Conservation (phyloP, 257 asterid genomes). For the Scutellaria minor region DNA sequence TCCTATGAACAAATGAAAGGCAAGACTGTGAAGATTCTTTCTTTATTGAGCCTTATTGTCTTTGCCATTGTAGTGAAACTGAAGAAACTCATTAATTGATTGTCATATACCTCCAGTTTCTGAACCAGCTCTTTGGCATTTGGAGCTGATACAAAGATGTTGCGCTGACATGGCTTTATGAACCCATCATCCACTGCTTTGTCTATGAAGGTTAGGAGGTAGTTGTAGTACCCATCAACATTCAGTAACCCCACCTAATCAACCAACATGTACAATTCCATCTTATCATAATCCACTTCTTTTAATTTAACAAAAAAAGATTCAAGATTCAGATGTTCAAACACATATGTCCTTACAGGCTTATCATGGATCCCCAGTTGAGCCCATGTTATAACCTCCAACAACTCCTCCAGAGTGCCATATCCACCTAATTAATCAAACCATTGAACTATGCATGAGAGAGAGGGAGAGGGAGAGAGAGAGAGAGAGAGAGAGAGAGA, state of each 20-base stretch:
- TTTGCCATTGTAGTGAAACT: conserved; percentile 46
- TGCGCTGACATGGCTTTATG: conserved; percentile 66
- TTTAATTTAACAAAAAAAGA: not conserved
- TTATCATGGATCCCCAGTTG: conserved; percentile 79
- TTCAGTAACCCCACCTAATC: conserved; percentile 80
- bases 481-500: not conserved
- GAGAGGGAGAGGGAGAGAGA: not conserved
- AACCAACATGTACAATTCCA: too few relatives aligned
- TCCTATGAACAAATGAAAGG: conserved; percentile 46
- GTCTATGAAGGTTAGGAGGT: conserved; percentile 67
- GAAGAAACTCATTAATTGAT: not conserved
- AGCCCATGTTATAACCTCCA: conserved; percentile 80
- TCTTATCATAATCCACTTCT: not conserved
- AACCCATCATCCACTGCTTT: conserved; percentile 87
- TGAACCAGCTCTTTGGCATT: conserved; percentile 67
- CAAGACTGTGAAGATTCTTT: conserved; percentile 36
- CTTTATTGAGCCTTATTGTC: conserved; percentile 31
- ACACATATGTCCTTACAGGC: conserved; percentile 48
- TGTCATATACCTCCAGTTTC: conserved; percentile 64
- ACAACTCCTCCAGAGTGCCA: conserved; percentile 75
- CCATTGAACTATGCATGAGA: not conserved
- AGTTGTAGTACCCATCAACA: conserved; percentile 76
- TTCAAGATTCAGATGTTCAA: not conserved
- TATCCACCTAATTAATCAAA: conserved; percentile 56
- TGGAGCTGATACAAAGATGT: conserved; percentile 71